Percentiles rank a stretch among this genome's conserved stretches.
Evolutionary conservation across 192 early-diverging fungal genomes (phyloP).

Genomic region (Coemansia sp.): DNA sequence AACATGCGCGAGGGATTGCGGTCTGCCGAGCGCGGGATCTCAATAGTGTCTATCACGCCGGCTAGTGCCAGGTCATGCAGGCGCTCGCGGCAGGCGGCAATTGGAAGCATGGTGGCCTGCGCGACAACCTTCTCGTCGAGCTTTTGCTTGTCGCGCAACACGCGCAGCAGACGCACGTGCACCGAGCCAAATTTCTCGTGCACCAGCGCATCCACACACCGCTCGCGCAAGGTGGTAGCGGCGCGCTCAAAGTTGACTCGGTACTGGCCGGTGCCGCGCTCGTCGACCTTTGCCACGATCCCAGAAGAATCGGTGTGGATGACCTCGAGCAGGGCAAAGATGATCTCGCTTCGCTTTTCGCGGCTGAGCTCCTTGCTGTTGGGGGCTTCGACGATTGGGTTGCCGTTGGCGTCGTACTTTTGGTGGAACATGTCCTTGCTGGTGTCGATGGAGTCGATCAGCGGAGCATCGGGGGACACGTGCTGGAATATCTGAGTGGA

Average conservation of each 20-base stretch:
- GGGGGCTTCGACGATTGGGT: slow-evolving; percentile 5
- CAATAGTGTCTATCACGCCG: slow-evolving; percentile 56
- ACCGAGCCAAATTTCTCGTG: slow-evolving; percentile 60
- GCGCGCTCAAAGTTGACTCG: slow-evolving; percentile 60
- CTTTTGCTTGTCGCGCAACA: slow-evolving; percentile 70
- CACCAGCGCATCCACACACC: slow-evolving; percentile 58
- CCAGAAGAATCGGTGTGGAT: slow-evolving; percentile 56
- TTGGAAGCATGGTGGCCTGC: slow-evolving; percentile 65
- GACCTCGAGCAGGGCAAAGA: slow-evolving; percentile 61
- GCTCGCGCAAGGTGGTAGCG: slow-evolving; percentile 55
- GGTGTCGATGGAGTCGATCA: slow-evolving; percentile 40
- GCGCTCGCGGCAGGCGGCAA: slow-evolving; percentile 62
- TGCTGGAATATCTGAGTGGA: slow-evolving; percentile 55
- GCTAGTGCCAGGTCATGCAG: slow-evolving; percentile 57
- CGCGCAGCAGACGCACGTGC: slow-evolving; percentile 61
- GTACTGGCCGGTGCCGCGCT: slow-evolving; percentile 60
- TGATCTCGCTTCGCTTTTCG: slow-evolving; percentile 33
- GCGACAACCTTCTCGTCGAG: slow-evolving; percentile 71
- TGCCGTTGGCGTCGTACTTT: slow-evolving; percentile 17
- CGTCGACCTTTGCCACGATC: slow-evolving; percentile 59
- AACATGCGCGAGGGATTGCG: slow-evolving; percentile 72
- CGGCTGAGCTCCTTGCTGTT: background rate
- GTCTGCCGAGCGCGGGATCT: slow-evolving; percentile 71
- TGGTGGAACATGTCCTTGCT: slow-evolving; percentile 37
- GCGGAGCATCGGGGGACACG: slow-evolving; percentile 37